Conservation (phyloP, 176 grass and related monocot genomes). For the Hyparrhenia diplandra region DNA sequence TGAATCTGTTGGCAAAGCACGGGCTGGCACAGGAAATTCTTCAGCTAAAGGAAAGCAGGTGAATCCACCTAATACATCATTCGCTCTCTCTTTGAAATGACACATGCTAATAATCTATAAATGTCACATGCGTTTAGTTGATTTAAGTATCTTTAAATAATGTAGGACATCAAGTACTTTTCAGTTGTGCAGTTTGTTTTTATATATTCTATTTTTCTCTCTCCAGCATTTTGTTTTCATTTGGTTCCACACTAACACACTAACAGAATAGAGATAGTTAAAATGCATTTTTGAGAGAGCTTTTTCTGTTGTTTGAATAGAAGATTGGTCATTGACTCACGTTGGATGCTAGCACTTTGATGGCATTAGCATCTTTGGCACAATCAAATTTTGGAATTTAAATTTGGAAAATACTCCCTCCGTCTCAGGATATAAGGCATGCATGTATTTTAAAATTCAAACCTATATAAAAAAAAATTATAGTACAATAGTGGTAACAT, state of each 20-base stretch:
- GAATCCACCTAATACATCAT: conserved; percentile 1
- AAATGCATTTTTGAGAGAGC: background rate
- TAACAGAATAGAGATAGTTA: conserved; percentile 14
- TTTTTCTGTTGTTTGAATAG: background rate
- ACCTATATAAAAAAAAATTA: too few species aligned
- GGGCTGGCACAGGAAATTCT: conserved; percentile 32
- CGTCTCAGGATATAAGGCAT: too few species aligned
- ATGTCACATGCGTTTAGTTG: background rate
- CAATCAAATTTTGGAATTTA: background rate
- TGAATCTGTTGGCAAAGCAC: conserved; percentile 28
- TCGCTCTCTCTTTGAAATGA: background rate
- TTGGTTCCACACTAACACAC: conserved; percentile 10
- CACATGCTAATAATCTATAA: background rate
- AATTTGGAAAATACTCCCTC: too few species aligned
- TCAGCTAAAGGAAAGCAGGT: conserved; percentile 54
- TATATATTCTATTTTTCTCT: background rate
- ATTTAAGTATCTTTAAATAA: conserved; percentile 17
- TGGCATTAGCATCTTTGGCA: conserved; percentile 1
- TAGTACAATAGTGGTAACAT: too few species aligned
- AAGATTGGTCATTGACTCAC: conserved; percentile 12
- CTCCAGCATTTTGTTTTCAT: background rate
- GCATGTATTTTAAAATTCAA: too few species aligned
- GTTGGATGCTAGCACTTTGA: conserved; percentile 8
- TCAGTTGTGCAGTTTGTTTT: conserved; percentile 12
- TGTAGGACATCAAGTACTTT: background rate